phyloP scores from a whole-genome alignment of 768 basidiomycete species.

The Psilocybe subaeruginosa region DNA sequence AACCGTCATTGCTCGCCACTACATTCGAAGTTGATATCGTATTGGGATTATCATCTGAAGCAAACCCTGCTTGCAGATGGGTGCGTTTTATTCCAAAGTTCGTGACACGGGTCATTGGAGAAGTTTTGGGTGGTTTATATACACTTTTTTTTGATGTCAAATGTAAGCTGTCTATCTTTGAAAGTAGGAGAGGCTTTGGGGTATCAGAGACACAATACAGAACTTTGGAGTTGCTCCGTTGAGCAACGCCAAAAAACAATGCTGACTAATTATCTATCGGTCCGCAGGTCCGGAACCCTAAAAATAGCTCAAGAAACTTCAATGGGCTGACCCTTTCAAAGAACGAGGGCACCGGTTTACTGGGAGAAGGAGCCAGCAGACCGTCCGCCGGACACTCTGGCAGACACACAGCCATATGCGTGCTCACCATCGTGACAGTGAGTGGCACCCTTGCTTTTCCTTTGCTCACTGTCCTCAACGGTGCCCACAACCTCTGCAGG shows the following conservation, averaged over 20 bases:
- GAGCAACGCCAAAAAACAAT: background rate
- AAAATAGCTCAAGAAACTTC: background rate
- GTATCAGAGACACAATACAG: too few species aligned
- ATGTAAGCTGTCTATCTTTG: background rate
- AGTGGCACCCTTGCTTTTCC: too few species aligned
- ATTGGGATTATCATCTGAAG: constrained; percentile 14
- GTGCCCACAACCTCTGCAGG: too few species aligned
- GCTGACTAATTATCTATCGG: background rate
- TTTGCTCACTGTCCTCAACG: too few species aligned
- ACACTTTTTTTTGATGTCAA: background rate
- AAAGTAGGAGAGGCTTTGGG: background rate
- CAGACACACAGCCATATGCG: too few species aligned
- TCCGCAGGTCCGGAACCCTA: background rate
- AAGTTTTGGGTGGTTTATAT: background rate
- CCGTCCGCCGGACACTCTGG: too few species aligned
- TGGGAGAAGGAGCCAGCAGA: too few species aligned
- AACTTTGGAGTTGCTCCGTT: background rate
- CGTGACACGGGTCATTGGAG: constrained; percentile 71
- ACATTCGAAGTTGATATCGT: constrained; percentile 11
- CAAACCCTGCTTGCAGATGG: constrained; percentile 67
- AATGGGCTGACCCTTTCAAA: background rate
- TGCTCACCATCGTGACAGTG: too few species aligned
- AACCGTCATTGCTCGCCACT: background rate
- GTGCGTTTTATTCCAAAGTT: constrained; percentile 76
- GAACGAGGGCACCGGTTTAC: too few species aligned